phyloP scores from a whole-genome alignment of 2,329 filamentous ascomycete species.

The Polychaeton citri region DNA sequence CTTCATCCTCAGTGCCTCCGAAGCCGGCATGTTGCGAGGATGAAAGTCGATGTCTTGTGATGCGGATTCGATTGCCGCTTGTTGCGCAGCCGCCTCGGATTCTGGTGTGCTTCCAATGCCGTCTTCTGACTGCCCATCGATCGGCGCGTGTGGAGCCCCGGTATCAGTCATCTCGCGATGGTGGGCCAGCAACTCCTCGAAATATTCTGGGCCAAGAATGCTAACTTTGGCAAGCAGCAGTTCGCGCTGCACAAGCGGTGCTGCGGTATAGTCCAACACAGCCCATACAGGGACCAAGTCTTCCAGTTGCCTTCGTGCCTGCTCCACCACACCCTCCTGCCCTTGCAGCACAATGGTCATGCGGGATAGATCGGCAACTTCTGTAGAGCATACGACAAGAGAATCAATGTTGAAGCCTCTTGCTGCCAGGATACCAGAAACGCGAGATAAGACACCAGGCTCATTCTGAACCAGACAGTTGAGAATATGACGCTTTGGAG shows the following conservation, averaged over 20 bases:
- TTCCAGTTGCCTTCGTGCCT: slow-evolving; percentile 87
- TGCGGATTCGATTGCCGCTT: slow-evolving; percentile 23
- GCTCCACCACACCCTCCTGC: slow-evolving; percentile 93
- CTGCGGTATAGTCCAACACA: slow-evolving; percentile 86
- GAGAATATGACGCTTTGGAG: slow-evolving; percentile 87
- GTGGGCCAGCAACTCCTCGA: slow-evolving; percentile 89
- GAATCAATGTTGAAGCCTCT: slow-evolving; percentile 99
- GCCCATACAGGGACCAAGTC: slow-evolving; percentile 97
- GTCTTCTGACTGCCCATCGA: slow-evolving; percentile 6
- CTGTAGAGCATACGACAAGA: slow-evolving; percentile 92
- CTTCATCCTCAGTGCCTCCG: slow-evolving; percentile 87
- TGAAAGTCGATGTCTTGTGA: slow-evolving; percentile 59
- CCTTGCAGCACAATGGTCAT: slow-evolving; percentile 98
- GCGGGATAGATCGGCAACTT: slow-evolving; percentile 88
- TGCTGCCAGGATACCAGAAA: slow-evolving; percentile 90
- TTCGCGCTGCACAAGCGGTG: slow-evolving; percentile 90
- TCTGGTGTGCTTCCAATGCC: slow-evolving; percentile 13
- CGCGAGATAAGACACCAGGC: slow-evolving; percentile 88
- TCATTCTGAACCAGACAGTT: slow-evolving; percentile 99
- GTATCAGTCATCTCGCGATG: slow-evolving; percentile 72
- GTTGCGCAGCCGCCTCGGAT: slow-evolving; percentile 10
- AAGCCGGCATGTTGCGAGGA: slow-evolving; percentile 70
- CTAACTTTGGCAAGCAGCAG: slow-evolving; percentile 91
- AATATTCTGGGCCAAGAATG: slow-evolving; percentile 93
- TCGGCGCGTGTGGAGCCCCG: slow-evolving; percentile 21